These are phyloP conservation scores for Cladophialophora carrionii DNA, from an alignment of 2,329 filamentous ascomycete species.

Conservation along the genomic window DNA sequence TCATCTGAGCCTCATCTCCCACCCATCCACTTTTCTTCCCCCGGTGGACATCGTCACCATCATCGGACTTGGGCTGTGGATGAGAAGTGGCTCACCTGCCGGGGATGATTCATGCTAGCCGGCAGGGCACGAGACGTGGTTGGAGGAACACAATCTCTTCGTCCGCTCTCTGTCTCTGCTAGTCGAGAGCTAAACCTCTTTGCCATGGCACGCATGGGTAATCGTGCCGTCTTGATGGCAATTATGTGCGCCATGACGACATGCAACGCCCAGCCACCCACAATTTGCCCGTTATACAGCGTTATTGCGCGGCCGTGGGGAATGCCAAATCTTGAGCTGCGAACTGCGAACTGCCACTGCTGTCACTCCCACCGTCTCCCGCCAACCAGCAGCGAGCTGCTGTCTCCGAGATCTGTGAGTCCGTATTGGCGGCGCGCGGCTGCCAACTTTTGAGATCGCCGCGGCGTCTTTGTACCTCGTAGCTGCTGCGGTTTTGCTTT, in stretches of 20 bases:
- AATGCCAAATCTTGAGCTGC: background rate
- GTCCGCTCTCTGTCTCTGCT: constrained; percentile 2
- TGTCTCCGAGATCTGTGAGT: constrained; percentile 12
- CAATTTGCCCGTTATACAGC: constrained; percentile 8
- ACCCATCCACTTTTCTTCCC: background rate
- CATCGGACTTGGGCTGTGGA: background rate
- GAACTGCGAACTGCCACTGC: background rate
- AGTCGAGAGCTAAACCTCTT: background rate
- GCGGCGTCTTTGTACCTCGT: background rate
- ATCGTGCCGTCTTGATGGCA: background rate
- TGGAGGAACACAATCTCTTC: constrained; percentile 2
- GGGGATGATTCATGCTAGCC: background rate
- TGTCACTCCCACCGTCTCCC: background rate
- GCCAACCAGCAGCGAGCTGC: background rate
- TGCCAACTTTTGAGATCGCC: constrained; percentile 13
- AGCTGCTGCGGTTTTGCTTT: background rate
- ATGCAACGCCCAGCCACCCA: constrained; percentile 9
- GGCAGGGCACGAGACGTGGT: background rate
- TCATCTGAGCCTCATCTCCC: background rate
- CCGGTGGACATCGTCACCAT: background rate
- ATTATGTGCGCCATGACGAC: background rate
- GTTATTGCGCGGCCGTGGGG: constrained; percentile 10
- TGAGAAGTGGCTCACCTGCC: background rate
- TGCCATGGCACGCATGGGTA: constrained; percentile 2
- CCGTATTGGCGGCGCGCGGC: constrained; percentile 14